Base-by-base conservation (phyloP, 257 asterid genomes). In the Solanum arcanum region DNA sequence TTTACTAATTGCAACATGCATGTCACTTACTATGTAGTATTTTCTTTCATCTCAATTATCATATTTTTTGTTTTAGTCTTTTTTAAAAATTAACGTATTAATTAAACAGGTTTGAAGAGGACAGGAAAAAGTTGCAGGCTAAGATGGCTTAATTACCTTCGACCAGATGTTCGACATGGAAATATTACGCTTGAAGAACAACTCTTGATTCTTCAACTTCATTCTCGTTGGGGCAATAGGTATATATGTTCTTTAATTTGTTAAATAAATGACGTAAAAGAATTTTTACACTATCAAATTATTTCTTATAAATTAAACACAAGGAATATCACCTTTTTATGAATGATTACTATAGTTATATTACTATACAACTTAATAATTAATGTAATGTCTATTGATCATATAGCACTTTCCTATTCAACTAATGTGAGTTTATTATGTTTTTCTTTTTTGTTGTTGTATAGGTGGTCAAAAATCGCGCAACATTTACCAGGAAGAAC, bases 221-320 rank as follows among this genome's bases (percentile, higher is more conserved):
- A 96, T 94, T 94, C 93, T 20, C 96, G 97, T 29, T 96, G 98
- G 99, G 99, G 99, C 29, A 96, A 96, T 86, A 88, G 96, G 99
- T 95, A 27, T 27, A 27, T 27, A 91, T 3, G 23, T 25, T 68
- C 29, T 60, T 60, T 23, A 52, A 52, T 18, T 52, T 52, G 4
- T 23, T 60, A 60, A 23, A 23, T 16, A 6, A 5, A 23, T n/a
- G 29, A 60, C 69, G 3, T 60, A 60, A 60, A 60, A 60, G 0
- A 60, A 60, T 4, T 9, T 60, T 59, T 21, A 52, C 62, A 52
- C n/a, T 16, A 1, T 20, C 0, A 7, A 8, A 8, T 20, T 20
- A 59, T 59, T 8, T 20, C 12, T 20, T 59, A 20, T 59, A 59
- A 0, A 21, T 59, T 59, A 59, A 59, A 59, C 66, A 59, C 3